Evolutionary conservation across 2,329 filamentous ascomycete genomes (phyloP).

Genomic region (Aspergillus pseudoglaucus): DNA sequence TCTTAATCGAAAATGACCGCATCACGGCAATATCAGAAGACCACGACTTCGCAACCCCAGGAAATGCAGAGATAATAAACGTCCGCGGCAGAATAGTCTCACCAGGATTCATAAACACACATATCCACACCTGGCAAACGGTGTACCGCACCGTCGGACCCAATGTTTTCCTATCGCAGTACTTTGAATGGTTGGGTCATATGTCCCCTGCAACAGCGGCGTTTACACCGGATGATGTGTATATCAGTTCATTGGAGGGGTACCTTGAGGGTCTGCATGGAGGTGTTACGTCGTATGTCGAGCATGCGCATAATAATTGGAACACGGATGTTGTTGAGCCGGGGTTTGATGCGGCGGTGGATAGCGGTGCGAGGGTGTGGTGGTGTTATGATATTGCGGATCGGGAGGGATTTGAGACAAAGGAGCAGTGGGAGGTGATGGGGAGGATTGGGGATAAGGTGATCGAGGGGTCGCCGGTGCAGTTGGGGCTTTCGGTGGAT

Average conservation of each 20-base stretch:
- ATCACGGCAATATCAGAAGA: neutral
- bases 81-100: neutral
- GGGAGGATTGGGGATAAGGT: neutral
- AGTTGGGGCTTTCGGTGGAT: neutral
- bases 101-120: neutral
- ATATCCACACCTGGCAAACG: slow-evolving; percentile 50
- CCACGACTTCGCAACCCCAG: neutral
- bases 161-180: slow-evolving; percentile 47
- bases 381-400: too few relatives aligned
- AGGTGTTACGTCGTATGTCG: neutral
- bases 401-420: too few relatives aligned
- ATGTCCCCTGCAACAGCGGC: neutral
- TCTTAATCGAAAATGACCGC: neutral
- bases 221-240: neutral
- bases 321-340: neutral
- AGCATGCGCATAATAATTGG: neutral
- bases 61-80: neutral
- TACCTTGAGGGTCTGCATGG: neutral
- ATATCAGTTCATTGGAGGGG: neutral
- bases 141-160: slow-evolving; percentile 48
- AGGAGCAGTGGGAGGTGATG: neutral
- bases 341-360: too few relatives aligned
- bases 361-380: too few relatives aligned
- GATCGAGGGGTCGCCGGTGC: neutral
- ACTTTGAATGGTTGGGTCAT: slow-evolving; percentile 26